Percentiles rank a stretch among this genome's conserved stretches.
Evolutionary conservation across 1,139 yeast species (phyloP).

Genomic region (Yamadazyma taylorii): DNA sequence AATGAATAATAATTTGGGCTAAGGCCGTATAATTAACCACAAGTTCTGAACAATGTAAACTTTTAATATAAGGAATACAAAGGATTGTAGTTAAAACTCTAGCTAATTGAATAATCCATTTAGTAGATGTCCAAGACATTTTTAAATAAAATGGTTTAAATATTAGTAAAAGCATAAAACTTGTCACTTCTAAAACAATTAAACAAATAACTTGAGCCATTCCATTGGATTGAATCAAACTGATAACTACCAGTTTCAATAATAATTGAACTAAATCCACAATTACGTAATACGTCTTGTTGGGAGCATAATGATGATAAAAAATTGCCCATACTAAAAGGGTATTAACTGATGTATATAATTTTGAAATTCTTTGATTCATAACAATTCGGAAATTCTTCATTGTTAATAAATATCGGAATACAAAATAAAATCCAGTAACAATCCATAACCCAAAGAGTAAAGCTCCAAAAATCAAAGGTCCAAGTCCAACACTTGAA

Average conservation of each 20-base stretch:
- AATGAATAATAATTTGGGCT: constrained; percentile 41
- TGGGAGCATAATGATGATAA: constrained; percentile 47
- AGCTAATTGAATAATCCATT: constrained; percentile 38
- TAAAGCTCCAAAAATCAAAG: constrained; percentile 29
- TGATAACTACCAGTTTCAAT: constrained; percentile 40
- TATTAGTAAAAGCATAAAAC: constrained; percentile 29
- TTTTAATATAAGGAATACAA: constrained; percentile 41
- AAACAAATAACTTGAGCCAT: constrained; percentile 44
- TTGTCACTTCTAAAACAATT: constrained; percentile 34
- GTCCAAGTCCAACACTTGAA: constrained; percentile 12
- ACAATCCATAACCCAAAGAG: constrained; percentile 36
- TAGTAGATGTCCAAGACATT: constrained; percentile 39
- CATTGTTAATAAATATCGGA: constrained; percentile 28
- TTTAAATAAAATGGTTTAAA: constrained; percentile 43
- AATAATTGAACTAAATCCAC: constrained; percentile 34
- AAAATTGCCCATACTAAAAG: constrained; percentile 49
- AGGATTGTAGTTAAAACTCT: constrained; percentile 38
- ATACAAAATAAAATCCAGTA: constrained; percentile 30
- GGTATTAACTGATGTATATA: constrained; percentile 49
- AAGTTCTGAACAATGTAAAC: constrained; percentile 32
- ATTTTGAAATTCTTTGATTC: constrained; percentile 27
- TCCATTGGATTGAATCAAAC: constrained; percentile 45
- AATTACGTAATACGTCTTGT: constrained; percentile 36
- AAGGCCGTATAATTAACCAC: constrained; percentile 41
- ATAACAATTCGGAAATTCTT: constrained; percentile 16